Evolutionary conservation across 176 grass and related monocot genomes (phyloP).

Genomic region (Raddia distichophylla): DNA sequence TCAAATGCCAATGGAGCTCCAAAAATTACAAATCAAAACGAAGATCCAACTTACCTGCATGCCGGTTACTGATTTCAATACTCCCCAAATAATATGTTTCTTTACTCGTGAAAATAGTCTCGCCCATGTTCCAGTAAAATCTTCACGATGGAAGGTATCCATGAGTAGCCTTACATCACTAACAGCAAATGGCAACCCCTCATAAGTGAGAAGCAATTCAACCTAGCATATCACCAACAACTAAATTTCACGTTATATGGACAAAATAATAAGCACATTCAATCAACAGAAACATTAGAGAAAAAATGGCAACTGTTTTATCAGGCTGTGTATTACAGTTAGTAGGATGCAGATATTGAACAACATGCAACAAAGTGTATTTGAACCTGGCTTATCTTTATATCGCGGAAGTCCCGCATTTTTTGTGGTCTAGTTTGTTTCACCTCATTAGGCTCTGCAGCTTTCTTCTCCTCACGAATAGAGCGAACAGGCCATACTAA

Average conservation of each 20-base stretch:
- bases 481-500: constrained; percentile 49
- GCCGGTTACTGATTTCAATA: constrained; percentile 93
- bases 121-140: constrained; percentile 92
- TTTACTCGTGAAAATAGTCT: constrained; percentile 91
- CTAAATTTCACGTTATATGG: constrained; percentile 28
- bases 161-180: constrained; percentile 93
- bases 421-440: constrained; percentile 79
- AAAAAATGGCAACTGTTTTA: constrained; percentile 35
- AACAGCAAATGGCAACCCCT: constrained; percentile 81
- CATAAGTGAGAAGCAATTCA: constrained; percentile 94
- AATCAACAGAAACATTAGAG: constrained; percentile 20
- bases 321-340: constrained; percentile 29
- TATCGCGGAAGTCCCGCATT: constrained; percentile 85
- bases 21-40: constrained; percentile 29
- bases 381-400: constrained; percentile 95
- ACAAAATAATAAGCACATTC: constrained; percentile 29
- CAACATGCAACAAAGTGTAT: constrained; percentile 36
- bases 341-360: constrained; percentile 31
- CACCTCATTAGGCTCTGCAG: constrained; percentile 65
- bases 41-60: constrained; percentile 74
- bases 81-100: constrained; percentile 96
- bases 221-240: constrained; percentile 65
- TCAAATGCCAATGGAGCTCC: constrained; percentile 11
- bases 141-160: constrained; percentile 96
- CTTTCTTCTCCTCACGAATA: constrained; percentile 79